Evolutionary conservation across 345 rosid genomes (phyloP).

Genomic region (Lumnitzera racemosa): DNA sequence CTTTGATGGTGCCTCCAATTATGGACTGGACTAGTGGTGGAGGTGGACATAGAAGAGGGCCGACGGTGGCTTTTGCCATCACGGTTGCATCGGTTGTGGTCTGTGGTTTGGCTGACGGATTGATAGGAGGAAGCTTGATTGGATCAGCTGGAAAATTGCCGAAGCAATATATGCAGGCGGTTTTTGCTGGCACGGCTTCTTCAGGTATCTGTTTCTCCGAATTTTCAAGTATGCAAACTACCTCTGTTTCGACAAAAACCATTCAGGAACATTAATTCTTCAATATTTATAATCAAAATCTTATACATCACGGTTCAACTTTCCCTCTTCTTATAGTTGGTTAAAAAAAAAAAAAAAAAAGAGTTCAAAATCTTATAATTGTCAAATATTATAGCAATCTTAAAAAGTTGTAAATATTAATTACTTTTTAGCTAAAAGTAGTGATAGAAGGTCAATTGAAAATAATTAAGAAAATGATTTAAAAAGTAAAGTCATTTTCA

Average conservation of each 20-base stretch:
- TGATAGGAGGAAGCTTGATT: slow-evolving; percentile 78
- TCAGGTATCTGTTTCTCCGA: slow-evolving; percentile 42
- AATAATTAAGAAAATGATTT: too few species aligned
- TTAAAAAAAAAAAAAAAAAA: too few species aligned
- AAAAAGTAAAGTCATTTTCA: too few species aligned
- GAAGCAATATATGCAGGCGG: slow-evolving; percentile 87
- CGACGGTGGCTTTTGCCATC: slow-evolving; percentile 29
- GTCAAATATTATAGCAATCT: too few species aligned
- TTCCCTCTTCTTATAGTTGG: too few species aligned
- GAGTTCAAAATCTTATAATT: too few species aligned
- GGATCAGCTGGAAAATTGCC: slow-evolving; percentile 91
- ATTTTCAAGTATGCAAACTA: not conserved
- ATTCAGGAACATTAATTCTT: not conserved
- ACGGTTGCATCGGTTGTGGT: slow-evolving; percentile 60
- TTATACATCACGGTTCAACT: too few species aligned
- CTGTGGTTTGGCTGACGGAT: slow-evolving; percentile 86
- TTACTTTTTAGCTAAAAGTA: too few species aligned
- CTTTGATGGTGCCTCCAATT: slow-evolving; percentile 58
- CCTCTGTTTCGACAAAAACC: too few species aligned
- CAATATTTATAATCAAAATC: not conserved
- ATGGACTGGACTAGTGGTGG: slow-evolving; percentile 51
- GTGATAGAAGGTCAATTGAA: too few species aligned
- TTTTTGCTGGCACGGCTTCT: slow-evolving; percentile 92
- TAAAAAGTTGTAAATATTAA: too few species aligned
- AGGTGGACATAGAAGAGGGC: slow-evolving; percentile 15